Evolutionary conservation across 805 yeast genomes (phyloP), one percentile per base, ranked within the genome.

Genomic region (Yarrowia sp.): DNA sequence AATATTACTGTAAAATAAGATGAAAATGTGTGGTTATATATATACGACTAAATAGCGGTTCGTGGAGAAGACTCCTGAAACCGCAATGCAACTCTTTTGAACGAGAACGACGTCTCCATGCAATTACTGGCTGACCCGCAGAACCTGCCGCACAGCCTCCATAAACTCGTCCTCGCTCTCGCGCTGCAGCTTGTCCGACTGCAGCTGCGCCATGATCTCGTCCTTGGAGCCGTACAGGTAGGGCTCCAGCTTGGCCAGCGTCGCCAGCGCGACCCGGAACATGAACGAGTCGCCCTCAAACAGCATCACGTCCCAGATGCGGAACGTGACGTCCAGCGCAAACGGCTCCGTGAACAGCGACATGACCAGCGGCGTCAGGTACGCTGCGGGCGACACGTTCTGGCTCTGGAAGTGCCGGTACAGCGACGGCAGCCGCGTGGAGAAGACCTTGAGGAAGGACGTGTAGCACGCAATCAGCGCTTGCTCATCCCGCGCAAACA

Each of bases 241-340:
- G 63, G 77, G 81, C 47, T 80, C 81, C 18, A 82, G 72, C 41
- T 76, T 74, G 22, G 76, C 75, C 42, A 87, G 68, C 13, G 84
- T 69, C 0, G 83, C 87, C n/a, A 86, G 70, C 1, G 81, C 74
- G 10, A 80, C 77, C 19, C 86, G 77, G 42, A 84, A 71, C 53
- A 86, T 68, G 65, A 84, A 77, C 1, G 79, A 72, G 66, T 83
- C 88, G 7, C 86, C 84, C 68, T 85, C 90, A 69, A 85, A 84
- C 10, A 85, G 69, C 69, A 78, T 78, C 5, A 86, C 74, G 69
- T 87, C 92, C 64, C 87, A 67, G 6, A 86, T 66, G 14, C 83
- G 77, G 24, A 78, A 73, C 7, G 81, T 70, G 0, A 79, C 70
- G 32, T 84, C 85, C 49, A 81, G 71, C 12, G 76, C 69, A 44